Evolutionary conservation across 768 basidiomycete genomes (phyloP).

Genomic region (Coprinopsis cinerea): DNA sequence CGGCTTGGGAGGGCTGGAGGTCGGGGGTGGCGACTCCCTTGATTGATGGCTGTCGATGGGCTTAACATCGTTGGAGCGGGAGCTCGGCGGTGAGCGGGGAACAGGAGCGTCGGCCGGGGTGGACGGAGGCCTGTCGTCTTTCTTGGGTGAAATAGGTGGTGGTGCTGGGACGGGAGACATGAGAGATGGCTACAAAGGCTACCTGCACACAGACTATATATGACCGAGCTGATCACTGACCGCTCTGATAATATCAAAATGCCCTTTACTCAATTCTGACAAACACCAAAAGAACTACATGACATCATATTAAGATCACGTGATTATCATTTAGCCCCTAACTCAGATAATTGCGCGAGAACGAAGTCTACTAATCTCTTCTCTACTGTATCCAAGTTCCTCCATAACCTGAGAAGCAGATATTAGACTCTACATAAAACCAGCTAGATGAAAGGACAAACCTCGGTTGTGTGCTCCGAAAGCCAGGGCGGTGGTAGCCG

Average conservation of each 20-base stretch:
- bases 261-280: too few species aligned
- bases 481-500: conserved; percentile 80
- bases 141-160: background rate
- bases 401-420: conserved; percentile 31
- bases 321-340: conserved; percentile 3
- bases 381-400: conserved; percentile 30
- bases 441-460: conserved; percentile 19
- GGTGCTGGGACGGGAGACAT: conserved; percentile 4
- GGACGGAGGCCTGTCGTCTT: conserved; percentile 2
- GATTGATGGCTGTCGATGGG: conserved; percentile 1
- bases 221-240: too few species aligned
- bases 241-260: too few species aligned
- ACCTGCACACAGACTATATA: too few species aligned
- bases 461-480: conserved; percentile 79
- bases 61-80: background rate
- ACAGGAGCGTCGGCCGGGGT: background rate
- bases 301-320: conserved; percentile 13
- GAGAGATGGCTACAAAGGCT: too few species aligned
- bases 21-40: background rate
- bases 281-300: too few species aligned
- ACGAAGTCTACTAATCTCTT: conserved; percentile 38
- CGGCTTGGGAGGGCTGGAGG: background rate
- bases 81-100: background rate
- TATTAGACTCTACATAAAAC: conserved; percentile 9
- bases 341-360: conserved; percentile 27